Conservation (phyloP, 2,329 filamentous ascomycete species). For the Pseudogymnoascus sp. region DNA sequence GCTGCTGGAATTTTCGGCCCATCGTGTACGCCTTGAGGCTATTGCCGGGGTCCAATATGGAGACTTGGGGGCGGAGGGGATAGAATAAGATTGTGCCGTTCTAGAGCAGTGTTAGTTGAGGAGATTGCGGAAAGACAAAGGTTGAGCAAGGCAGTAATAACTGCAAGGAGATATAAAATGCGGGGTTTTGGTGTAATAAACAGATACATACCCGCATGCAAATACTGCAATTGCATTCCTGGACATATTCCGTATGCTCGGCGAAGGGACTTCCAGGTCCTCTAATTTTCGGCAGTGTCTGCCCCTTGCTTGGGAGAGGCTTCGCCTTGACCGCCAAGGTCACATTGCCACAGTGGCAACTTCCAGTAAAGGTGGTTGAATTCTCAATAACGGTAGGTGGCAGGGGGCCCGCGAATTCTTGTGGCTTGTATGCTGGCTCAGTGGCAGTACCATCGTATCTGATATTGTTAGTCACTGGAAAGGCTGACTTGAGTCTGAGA, state of each 20-base stretch:
- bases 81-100: neutral
- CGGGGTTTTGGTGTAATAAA: neutral
- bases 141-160: neutral
- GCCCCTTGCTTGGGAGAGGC: constrained; percentile 12
- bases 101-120: neutral
- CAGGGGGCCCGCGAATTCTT: neutral
- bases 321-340: constrained; percentile 16
- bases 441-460: neutral
- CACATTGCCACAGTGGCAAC: constrained; percentile 24
- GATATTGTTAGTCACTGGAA: neutral
- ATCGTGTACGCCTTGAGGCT: neutral
- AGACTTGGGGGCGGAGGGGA: neutral
- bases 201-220: neutral
- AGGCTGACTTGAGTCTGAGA: too few species aligned
- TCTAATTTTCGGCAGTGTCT: constrained; percentile 9
- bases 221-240: constrained; percentile 8
- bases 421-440: neutral
- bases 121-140: neutral
- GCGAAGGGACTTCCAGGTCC: neutral
- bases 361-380: constrained; percentile 17
- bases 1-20: neutral
- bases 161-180: neutral
- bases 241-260: neutral
- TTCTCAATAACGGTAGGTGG: neutral
- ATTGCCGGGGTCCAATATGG: neutral